Conservation (phyloP, 768 basidiomycete genomes). For the Mycena indigotica region DNA sequence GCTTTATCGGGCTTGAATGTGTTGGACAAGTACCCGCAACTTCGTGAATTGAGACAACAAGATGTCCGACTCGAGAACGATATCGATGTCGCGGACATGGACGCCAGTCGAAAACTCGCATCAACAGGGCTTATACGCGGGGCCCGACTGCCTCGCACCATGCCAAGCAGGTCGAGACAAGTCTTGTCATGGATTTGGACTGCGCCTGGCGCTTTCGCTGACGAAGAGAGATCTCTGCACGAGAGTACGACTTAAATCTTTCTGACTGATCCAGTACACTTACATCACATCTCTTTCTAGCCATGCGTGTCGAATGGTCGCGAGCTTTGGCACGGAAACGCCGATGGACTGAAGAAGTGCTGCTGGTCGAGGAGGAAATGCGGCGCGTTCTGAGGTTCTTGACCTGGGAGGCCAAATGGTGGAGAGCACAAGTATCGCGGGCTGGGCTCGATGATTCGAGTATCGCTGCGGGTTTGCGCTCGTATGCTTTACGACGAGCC, state of each 20-base stretch:
- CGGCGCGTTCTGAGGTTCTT: constrained; percentile 4
- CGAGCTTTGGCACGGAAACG: constrained; percentile 8
- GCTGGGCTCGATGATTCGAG: background rate
- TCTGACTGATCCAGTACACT: too few species aligned
- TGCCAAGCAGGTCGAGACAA: background rate
- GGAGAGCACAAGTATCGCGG: background rate
- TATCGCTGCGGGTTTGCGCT: background rate
- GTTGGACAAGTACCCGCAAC: background rate
- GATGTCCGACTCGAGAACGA: background rate
- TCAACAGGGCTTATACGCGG: background rate
- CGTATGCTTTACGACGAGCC: background rate
- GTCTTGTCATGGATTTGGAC: constrained; percentile 14
- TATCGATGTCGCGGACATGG: background rate
- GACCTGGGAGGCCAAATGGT: constrained; percentile 6
- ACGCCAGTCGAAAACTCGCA: constrained; percentile 2
- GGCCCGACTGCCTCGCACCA: background rate
- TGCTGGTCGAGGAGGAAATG: constrained; percentile 18
- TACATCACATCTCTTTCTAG: constrained; percentile 7
- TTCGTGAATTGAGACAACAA: background rate
- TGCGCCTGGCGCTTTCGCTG: constrained; percentile 4
- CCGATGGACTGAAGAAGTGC: constrained; percentile 12
- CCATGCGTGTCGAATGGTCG: constrained; percentile 19
- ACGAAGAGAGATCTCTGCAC: constrained; percentile 3
- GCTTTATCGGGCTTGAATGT: background rate
- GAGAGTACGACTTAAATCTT: too few species aligned